phyloP scores from a whole-genome alignment of 2,329 filamentous ascomycete genomes.

The Monosporascus sp. region DNA sequence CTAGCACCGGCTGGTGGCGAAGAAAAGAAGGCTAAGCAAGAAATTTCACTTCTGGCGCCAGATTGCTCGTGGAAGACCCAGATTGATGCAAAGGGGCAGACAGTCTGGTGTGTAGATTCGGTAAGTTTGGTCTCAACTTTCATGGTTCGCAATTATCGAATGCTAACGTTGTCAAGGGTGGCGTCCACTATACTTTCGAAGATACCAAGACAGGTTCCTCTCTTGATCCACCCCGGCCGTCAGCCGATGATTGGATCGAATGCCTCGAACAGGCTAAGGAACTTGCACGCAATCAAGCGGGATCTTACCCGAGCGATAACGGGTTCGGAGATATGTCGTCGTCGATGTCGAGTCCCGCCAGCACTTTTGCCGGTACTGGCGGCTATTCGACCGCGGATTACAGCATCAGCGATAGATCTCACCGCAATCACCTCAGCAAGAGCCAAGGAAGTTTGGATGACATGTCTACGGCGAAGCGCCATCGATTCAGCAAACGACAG shows the following conservation, averaged over 20 bases:
- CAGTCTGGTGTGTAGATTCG: slow-evolving; percentile 86
- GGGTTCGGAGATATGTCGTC: slow-evolving; percentile 65
- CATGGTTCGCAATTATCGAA: not conserved
- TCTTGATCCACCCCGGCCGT: slow-evolving; percentile 54
- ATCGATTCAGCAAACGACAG: slow-evolving; percentile 84
- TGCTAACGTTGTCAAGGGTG: slow-evolving; percentile 50
- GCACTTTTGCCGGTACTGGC: slow-evolving; percentile 59
- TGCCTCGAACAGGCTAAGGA: slow-evolving; percentile 81
- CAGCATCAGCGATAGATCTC: slow-evolving; percentile 43
- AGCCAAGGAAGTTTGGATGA: slow-evolving; percentile 52
- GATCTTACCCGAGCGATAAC: slow-evolving; percentile 61
- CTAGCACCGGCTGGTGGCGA: slow-evolving; percentile 88
- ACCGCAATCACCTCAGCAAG: slow-evolving; percentile 54
- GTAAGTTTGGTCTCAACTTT: slow-evolving; percentile 51
- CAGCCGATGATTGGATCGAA: slow-evolving; percentile 89
- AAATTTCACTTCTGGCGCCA: slow-evolving; percentile 73
- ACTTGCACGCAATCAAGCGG: slow-evolving; percentile 62
- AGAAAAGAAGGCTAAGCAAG: slow-evolving; percentile 90
- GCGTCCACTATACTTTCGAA: slow-evolving; percentile 90
- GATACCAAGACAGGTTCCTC: slow-evolving; percentile 67
- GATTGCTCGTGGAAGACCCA: slow-evolving; percentile 76
- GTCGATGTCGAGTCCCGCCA: slow-evolving; percentile 69
- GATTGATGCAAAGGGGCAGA: slow-evolving; percentile 80
- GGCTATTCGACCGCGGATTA: slow-evolving; percentile 45
- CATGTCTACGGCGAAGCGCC: slow-evolving; percentile 43